Base-by-base conservation (phyloP, 1,284 basidiomycete genomes). In the Trichosporon asahii region DNA sequence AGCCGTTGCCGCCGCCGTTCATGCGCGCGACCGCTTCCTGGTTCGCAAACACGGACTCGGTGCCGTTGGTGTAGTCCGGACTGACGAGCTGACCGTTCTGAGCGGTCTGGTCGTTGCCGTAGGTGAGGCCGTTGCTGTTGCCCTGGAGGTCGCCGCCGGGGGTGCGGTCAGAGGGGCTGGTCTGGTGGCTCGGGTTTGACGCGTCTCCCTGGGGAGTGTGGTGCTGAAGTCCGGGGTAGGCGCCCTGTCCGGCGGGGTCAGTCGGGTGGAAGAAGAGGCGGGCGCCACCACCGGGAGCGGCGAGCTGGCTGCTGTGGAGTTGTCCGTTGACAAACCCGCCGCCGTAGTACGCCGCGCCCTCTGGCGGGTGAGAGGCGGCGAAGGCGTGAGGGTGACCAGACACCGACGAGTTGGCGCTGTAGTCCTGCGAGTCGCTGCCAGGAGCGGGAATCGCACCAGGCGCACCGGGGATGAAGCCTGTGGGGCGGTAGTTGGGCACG, bases 361-460 rank as follows among this genome's bases (percentile, higher is more conserved):
- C 76, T 69, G 78, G 71, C 77, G 78, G 77, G 73, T 78, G 75
- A 73, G 78, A 73, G 74, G 79, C 74, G 76, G 80, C 76, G 77
- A 77, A 79, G 76, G 77, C n/a, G 67, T 73, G 70, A n/a, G 68
- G 70, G 75, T 72, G 61, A 66, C 72, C 69, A 44, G 67, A 35
- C n/a, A 60, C 64, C 21, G 65, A 69, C 5, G 77, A 67, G 8
- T 72, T 74, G n/a, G 70, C 66, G 21, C 71, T 64, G 69, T 78
- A 77, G 68, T 77, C 74, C 12, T 70, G 66, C 23, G 68, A 69
- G 53, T 76, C 68, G 46, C 74, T 69, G 9, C 55, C 72, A 1
- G 68, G 71, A 60, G 21, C 75, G 61, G 61, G 55, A 5, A 67
- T 66, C 9, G 67, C 69, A 44, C 18, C 76, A 68, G 44, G 31